phyloP scores from a whole-genome alignment of 225 moss, liverwort and hornwort species.

The Pleurozium schreberi region DNA sequence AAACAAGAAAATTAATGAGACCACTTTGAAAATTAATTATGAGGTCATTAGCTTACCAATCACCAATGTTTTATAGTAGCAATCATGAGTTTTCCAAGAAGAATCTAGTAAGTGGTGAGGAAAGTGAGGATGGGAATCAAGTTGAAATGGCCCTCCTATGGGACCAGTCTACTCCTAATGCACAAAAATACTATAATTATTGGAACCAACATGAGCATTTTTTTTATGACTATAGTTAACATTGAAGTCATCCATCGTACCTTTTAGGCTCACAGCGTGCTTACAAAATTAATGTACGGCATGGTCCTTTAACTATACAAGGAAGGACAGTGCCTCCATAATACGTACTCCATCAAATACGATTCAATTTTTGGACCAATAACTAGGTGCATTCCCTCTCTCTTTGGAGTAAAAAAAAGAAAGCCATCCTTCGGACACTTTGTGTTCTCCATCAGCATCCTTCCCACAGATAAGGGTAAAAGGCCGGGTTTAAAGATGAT shows the following conservation, averaged over 20 bases:
- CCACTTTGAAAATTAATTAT: too few species aligned
- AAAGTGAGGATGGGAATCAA: too few species aligned
- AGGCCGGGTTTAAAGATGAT: not conserved
- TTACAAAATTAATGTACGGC: not conserved
- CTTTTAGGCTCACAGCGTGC: fast-evolving
- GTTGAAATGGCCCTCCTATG: too few species aligned
- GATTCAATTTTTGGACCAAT: not conserved
- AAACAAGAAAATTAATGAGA: too few species aligned
- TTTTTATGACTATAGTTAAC: fast-evolving
- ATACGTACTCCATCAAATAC: not conserved
- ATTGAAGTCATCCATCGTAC: not conserved
- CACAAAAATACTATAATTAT: too few species aligned
- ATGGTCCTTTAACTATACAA: not conserved
- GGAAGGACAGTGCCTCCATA: fast-evolving
- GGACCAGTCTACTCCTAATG: too few species aligned
- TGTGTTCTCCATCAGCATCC: not conserved
- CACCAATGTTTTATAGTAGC: too few species aligned
- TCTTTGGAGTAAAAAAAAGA: not conserved
- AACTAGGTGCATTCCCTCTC: not conserved
- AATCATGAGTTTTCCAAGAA: too few species aligned
- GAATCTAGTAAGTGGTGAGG: too few species aligned
- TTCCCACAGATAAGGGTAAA: not conserved
- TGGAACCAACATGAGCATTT: too few species aligned
- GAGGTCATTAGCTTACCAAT: too few species aligned
- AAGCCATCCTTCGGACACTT: not conserved